These are phyloP conservation scores for Kodamaea jinghongensis DNA, from an alignment of 805 yeast genomes.

Conservation along the genomic window DNA sequence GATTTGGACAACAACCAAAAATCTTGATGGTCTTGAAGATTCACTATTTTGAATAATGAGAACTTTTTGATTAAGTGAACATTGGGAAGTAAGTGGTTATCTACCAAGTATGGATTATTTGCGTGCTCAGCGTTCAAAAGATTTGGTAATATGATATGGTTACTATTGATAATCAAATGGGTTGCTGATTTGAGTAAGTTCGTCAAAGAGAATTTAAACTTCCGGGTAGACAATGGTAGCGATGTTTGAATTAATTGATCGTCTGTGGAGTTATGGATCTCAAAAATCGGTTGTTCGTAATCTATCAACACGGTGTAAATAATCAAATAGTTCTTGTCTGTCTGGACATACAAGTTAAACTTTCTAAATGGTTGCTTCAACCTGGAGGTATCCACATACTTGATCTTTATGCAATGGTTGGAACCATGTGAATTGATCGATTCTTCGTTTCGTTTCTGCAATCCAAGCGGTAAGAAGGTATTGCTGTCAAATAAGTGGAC, in stretches of 20 bases:
- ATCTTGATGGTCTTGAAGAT: constrained; percentile 30
- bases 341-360: constrained; percentile 38
- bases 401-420: constrained; percentile 41
- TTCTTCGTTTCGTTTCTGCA: constrained; percentile 42
- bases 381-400: constrained; percentile 34
- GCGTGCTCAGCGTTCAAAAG: constrained; percentile 29
- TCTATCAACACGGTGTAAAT: constrained; percentile 38
- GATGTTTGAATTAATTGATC: constrained; percentile 34
- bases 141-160: constrained; percentile 5
- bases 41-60: constrained; percentile 28
- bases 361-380: constrained; percentile 23
- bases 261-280: constrained; percentile 24
- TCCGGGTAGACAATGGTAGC: constrained; percentile 29
- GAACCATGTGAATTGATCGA: constrained; percentile 48
- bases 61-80: constrained; percentile 5
- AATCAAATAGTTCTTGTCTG: constrained; percentile 38
- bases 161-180: constrained; percentile 17
- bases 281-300: constrained; percentile 33
- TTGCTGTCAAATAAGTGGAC: constrained; percentile 29
- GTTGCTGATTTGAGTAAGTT: constrained; percentile 32
- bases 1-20: constrained; percentile 41
- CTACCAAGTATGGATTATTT: constrained; percentile 16
- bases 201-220: constrained; percentile 26
- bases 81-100: constrained; percentile 4
- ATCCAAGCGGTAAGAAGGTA: constrained; percentile 43